phyloP scores from a whole-genome alignment of 2,329 filamentous ascomycete species.

The Helicocarpus griseus region DNA sequence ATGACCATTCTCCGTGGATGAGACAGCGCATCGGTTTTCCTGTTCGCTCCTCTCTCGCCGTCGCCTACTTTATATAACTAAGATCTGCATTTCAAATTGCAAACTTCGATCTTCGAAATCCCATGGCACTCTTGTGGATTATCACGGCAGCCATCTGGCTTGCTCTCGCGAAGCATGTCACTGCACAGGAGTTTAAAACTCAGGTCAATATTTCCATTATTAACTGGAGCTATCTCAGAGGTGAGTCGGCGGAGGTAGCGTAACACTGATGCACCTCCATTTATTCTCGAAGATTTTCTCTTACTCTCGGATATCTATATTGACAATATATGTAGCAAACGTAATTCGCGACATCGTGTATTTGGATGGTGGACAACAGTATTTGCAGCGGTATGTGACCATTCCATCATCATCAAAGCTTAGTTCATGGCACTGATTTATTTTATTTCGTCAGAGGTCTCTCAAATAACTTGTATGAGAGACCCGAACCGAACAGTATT shows the following conservation, averaged over 20 bases:
- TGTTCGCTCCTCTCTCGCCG: too few relatives aligned
- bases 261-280: neutral
- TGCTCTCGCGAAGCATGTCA: conserved; percentile 15
- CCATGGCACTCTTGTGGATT: conserved; percentile 6
- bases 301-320: conserved; percentile 3
- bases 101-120: neutral
- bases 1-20: neutral
- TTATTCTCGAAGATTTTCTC: too few relatives aligned
- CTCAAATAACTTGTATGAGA: neutral
- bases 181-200: conserved; percentile 32
- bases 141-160: conserved; percentile 5
- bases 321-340: conserved; percentile 35
- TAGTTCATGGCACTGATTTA: neutral
- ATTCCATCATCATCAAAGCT: neutral
- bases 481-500: neutral
- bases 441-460: neutral
- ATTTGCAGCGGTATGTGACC: conserved; percentile 29
- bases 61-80: neutral
- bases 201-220: conserved; percentile 54
- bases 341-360: conserved; percentile 54
- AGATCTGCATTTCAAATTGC: too few relatives aligned
- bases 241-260: too few relatives aligned
- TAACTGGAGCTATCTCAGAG: conserved; percentile 38
- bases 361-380: conserved; percentile 52
- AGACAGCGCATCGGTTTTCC: too few relatives aligned